Percentiles rank a stretch among this genome's conserved stretches.
phyloP scores from a whole-genome alignment of 2,329 filamentous ascomycete genomes.

The Botrytis medusae region DNA sequence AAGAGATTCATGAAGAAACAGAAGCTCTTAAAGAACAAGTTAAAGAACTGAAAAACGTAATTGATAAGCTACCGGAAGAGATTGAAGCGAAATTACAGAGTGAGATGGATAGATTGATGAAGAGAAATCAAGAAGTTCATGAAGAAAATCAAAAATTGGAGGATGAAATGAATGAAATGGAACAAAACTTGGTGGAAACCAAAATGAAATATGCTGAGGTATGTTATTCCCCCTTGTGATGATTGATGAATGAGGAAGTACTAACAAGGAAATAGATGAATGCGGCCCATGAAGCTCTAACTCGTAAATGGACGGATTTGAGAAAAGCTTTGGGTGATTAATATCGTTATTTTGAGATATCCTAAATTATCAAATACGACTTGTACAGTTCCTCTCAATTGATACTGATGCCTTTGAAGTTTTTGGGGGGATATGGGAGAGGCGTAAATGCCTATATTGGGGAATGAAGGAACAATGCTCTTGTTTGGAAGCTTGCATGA shows the following conservation, averaged over 20 bases:
- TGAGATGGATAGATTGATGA: slow-evolving; percentile 90
- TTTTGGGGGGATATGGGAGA: neutral
- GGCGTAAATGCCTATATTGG: neutral
- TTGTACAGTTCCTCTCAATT: slow-evolving; percentile 2
- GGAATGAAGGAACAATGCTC: neutral
- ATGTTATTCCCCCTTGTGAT: slow-evolving; percentile 44
- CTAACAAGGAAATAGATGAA: slow-evolving; percentile 56
- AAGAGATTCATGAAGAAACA: slow-evolving; percentile 84
- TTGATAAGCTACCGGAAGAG: slow-evolving; percentile 86
- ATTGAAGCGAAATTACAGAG: slow-evolving; percentile 77
- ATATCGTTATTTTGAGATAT: neutral
- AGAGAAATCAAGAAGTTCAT: slow-evolving; percentile 88
- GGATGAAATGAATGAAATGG: slow-evolving; percentile 87
- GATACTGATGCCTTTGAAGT: neutral
- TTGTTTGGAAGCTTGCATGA: neutral
- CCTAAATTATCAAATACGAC: slow-evolving; percentile 1
- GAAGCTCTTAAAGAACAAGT: slow-evolving; percentile 85
- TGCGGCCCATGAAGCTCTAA: slow-evolving; percentile 67
- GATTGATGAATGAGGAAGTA: slow-evolving; percentile 16
- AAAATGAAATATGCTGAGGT: slow-evolving; percentile 97
- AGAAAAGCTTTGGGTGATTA: slow-evolving; percentile 46
- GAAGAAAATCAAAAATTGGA: slow-evolving; percentile 88
- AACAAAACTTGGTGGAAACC: slow-evolving; percentile 85
- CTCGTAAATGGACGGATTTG: slow-evolving; percentile 75
- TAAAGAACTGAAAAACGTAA: slow-evolving; percentile 77